These are phyloP conservation scores for Aspergillus pseudonomiae DNA, from an alignment of 2,329 filamentous ascomycete genomes.

Conservation along the genomic window DNA sequence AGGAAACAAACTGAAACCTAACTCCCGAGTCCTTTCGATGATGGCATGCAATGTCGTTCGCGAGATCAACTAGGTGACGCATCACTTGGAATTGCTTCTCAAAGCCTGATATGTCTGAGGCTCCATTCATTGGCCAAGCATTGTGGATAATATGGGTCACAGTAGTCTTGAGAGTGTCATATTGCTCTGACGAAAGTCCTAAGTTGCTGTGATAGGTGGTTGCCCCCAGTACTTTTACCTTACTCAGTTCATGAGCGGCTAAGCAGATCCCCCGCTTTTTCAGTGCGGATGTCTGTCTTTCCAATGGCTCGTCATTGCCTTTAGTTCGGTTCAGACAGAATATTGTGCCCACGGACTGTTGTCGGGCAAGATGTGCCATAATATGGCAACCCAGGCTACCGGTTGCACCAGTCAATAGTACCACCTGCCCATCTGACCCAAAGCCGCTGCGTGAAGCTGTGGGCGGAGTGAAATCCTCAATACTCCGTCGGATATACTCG, in stretches of 20 bases:
- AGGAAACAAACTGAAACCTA: constrained; percentile 47
- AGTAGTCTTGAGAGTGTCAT: constrained; percentile 38
- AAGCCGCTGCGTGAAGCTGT: not conserved
- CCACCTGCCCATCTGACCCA: constrained; percentile 17
- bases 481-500: constrained; percentile 27
- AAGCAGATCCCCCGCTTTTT: constrained; percentile 28
- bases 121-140: constrained; percentile 5
- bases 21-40: constrained; percentile 22
- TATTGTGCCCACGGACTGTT: constrained; percentile 34
- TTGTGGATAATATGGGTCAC: constrained; percentile 52
- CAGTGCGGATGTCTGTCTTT: constrained; percentile 42
- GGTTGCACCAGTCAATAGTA: constrained; percentile 48
- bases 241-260: constrained; percentile 26
- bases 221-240: constrained; percentile 52
- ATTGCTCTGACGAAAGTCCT: constrained; percentile 48
- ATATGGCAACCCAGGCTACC: constrained; percentile 47
- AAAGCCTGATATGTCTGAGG: constrained; percentile 15
- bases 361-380: constrained; percentile 39
- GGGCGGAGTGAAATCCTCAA: constrained; percentile 23
- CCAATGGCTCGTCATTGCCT: constrained; percentile 23
- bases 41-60: constrained; percentile 31
- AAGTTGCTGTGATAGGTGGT: constrained; percentile 54
- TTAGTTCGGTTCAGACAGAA: constrained; percentile 53
- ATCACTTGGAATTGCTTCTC: constrained; percentile 46
- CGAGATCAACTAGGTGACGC: constrained; percentile 54